phyloP scores from a whole-genome alignment of 306 rosid genomes.

The Potentilla sterilis region DNA sequence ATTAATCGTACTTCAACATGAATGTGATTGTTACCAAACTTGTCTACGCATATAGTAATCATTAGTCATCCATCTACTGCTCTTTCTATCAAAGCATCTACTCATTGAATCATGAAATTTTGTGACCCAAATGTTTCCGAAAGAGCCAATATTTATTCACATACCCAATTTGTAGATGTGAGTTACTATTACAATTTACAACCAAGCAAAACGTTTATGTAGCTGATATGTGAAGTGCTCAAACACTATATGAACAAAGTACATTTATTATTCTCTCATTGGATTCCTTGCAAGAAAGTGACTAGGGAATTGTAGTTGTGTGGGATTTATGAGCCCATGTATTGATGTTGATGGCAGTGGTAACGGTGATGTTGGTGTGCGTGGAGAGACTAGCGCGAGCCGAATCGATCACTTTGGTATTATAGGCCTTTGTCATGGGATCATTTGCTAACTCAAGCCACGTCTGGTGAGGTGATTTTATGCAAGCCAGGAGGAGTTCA shows the following conservation, averaged over 20 bases:
- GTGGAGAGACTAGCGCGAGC: too few species aligned
- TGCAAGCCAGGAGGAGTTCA: too few species aligned
- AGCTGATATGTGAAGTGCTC: background rate
- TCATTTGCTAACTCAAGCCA: too few species aligned
- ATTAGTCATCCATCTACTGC: background rate
- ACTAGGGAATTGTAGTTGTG: background rate
- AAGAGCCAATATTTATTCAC: background rate
- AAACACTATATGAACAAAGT: background rate
- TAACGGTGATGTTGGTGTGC: background rate
- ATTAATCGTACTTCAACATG: background rate
- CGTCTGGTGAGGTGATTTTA: too few species aligned
- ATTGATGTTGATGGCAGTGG: background rate
- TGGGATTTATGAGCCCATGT: slow-evolving; percentile 9
- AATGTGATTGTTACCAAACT: background rate
- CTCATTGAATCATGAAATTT: background rate
- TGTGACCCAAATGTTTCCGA: background rate
- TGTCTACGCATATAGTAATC: background rate
- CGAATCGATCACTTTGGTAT: too few species aligned
- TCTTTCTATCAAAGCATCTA: background rate
- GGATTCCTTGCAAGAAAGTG: slow-evolving; percentile 8
- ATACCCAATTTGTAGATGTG: background rate
- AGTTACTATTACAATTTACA: background rate
- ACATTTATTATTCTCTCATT: background rate
- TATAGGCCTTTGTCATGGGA: too few species aligned
- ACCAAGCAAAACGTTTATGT: slow-evolving; percentile 5